Conservation (phyloP, 805 yeast genomes). For the Schizosaccharomyces lindneri region DNA sequence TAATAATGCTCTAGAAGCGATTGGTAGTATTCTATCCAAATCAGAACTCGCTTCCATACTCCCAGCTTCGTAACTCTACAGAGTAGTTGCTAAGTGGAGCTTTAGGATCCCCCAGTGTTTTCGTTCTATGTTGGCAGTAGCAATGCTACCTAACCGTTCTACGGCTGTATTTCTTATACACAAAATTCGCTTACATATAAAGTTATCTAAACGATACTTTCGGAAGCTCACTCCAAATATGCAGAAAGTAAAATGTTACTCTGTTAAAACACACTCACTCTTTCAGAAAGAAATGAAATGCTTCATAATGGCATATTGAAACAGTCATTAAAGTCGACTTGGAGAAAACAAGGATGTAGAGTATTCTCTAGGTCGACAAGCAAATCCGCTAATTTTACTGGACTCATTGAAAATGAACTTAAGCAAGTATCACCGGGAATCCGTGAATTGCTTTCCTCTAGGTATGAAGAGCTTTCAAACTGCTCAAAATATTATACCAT, state of each 20-base stretch:
- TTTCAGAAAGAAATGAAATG: not conserved
- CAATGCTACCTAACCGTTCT: no score
- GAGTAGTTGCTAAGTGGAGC: no score
- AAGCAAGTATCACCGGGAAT: not conserved
- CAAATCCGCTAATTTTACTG: not conserved
- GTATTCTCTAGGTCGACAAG: not conserved
- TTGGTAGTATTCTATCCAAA: not conserved
- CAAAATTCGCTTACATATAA: no score
- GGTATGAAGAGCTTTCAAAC: not conserved
- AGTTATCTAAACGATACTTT: not conserved
- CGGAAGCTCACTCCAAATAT: not conserved
- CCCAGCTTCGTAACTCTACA: no score
- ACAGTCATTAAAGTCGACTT: not conserved
- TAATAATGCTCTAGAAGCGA: not conserved
- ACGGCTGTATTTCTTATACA: no score
- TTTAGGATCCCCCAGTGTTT: no score
- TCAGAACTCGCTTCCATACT: not conserved
- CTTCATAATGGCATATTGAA: not conserved
- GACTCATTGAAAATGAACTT: not conserved
- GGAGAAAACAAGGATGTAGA: not conserved
- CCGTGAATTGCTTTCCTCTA: not conserved
- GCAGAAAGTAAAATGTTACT: not conserved
- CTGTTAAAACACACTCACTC: not conserved
- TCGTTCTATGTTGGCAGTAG: no score
- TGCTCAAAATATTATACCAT: constrained; percentile 71